Evolutionary conservation across 2,329 filamentous ascomycete species (phyloP).

Genomic region (Pestalotiopsis sp.): DNA sequence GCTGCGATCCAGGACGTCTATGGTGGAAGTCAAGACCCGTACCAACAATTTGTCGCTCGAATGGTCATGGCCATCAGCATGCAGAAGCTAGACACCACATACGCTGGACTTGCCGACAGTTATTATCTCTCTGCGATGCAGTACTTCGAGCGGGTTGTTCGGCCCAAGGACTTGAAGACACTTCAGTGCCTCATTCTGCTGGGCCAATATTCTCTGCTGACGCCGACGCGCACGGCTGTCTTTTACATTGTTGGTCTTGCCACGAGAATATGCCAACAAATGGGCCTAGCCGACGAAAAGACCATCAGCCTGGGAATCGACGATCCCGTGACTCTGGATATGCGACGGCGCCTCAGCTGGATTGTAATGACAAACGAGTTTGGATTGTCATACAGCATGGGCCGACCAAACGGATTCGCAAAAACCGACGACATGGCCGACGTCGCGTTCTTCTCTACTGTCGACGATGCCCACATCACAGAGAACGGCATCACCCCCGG

Average conservation of each 20-base stretch:
- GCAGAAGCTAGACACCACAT: conserved; percentile 86
- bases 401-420: conserved; percentile 83
- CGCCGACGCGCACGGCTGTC: conserved; percentile 86
- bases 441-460: conserved; percentile 80
- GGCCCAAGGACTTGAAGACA: conserved; percentile 87
- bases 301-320: conserved; percentile 71
- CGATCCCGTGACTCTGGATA: conserved; percentile 79
- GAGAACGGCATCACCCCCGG: conserved; percentile 73
- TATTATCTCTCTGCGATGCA: conserved; percentile 91
- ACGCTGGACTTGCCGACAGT: conserved; percentile 91
- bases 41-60: conserved; percentile 84
- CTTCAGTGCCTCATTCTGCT: conserved; percentile 88
- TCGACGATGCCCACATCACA: conserved; percentile 84
- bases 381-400: conserved; percentile 84
- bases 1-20: conserved; percentile 82
- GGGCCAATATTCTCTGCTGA: conserved; percentile 88
- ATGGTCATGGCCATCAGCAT: conserved; percentile 95
- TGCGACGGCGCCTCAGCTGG: conserved; percentile 89
- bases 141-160: conserved; percentile 79
- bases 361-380: conserved; percentile 86
- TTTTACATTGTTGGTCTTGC: conserved; percentile 93
- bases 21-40: conserved; percentile 72
- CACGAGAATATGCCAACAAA: conserved; percentile 83
- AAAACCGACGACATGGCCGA: conserved; percentile 82
- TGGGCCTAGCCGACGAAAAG: conserved; percentile 86